phyloP scores from a whole-genome alignment of 345 rosid genomes.

The Eucalyptus rudis region DNA sequence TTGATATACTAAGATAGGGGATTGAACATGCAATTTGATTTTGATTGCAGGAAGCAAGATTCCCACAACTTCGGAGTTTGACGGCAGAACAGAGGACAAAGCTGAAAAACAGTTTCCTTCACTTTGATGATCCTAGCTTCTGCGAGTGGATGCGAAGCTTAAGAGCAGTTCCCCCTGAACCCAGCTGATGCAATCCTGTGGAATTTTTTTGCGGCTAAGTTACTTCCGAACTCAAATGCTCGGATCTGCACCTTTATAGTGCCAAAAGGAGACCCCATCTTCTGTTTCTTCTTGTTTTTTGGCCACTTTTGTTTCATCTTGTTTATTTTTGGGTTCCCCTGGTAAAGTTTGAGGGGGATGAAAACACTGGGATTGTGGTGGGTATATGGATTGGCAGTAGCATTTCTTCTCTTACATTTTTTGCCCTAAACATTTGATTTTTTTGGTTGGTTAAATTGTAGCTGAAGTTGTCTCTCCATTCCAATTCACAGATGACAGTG shows the following conservation, averaged over 20 bases:
- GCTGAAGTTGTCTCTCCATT: neutral
- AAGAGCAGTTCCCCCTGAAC: conserved; percentile 72
- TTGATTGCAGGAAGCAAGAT: conserved; percentile 76
- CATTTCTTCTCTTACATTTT: neutral
- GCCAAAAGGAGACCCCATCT: neutral
- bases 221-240: neutral
- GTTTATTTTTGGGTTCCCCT: neutral
- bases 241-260: neutral
- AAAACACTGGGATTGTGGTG: neutral
- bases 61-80: conserved; percentile 65
- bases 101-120: conserved; percentile 74
- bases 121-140: conserved; percentile 85
- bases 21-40: neutral
- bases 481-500: neutral
- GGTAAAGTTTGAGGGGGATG: neutral
- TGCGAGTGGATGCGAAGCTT: conserved; percentile 88
- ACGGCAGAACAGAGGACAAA: conserved; percentile 54
- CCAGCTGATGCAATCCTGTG: conserved; percentile 12
- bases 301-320: neutral
- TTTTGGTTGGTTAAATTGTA: neutral
- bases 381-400: neutral
- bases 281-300: neutral
- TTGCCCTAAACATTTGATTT: neutral
- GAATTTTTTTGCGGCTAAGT: neutral
- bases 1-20: neutral